Evolutionary conservation across 257 asterid species (phyloP), one percentile per base, ranked within the genome.

Genomic region (Paraleonurus japonicus): DNA sequence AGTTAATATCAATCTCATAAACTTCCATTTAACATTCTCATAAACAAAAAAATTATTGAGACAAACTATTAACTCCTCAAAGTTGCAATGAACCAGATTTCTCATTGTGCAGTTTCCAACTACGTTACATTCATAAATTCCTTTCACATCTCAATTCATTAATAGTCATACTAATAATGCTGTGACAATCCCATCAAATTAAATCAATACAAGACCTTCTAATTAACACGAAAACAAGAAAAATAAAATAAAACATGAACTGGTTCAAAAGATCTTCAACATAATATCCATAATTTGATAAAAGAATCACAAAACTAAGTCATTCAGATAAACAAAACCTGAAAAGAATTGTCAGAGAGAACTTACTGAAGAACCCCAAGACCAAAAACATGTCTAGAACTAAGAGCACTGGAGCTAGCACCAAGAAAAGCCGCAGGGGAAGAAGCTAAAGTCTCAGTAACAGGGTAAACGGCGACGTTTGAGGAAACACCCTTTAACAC

Each of bases 281-380:
- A 35, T 11, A 17, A 50, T n/a, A 27, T n/a, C 12, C 57, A 70
- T 3, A 35, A 28, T 19, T 15, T 15, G 51, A 4, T 12, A 26
- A 43, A 59, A 9, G 2, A 16, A 55, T 59, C 26, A 24, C 7
- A 39, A 54, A 62, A 19, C 62, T 4, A 3, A 11, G 12, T 28
- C 15, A 48, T 24, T 48, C 17, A 43, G 50, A 72, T 17, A 61
- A 28, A 48, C 11, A 61, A 65, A 66, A 67, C 50, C 62, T 12
- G 0, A 43, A 51, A 64, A 53, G 4, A 8, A 71, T 9, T 4
- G 11, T 4, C 11, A 67, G 19, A 57, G 20, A 22, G 7, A 11
- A 79, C 84, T 80, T 32, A 86, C 89, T 73, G 70, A 48, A 86
- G 84, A 76, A 84, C 73, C 19, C 92, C 92, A 71, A 86, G 84